Conservation (phyloP, 192 early-diverging fungal species). For the Polychytrium aggregatum region DNA sequence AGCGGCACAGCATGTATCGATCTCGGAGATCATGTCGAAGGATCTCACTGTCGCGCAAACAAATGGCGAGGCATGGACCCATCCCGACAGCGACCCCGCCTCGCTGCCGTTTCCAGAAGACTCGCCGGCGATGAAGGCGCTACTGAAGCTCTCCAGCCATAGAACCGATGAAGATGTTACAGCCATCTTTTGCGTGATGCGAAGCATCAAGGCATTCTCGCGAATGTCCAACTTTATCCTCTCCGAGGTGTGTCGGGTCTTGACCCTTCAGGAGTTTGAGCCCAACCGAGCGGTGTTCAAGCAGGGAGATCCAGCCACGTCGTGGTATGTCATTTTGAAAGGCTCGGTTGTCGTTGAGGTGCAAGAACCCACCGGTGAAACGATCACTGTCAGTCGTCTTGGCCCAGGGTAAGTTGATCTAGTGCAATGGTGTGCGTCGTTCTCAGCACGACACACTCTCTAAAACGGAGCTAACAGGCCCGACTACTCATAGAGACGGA, state of each 20-base stretch:
- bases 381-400: constrained; percentile 8
- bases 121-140: too few relatives aligned
- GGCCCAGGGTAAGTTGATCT: constrained; percentile 4
- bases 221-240: constrained; percentile 26
- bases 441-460: not conserved
- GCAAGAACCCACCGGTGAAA: constrained; percentile 16
- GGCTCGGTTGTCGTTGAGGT: constrained; percentile 24
- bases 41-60: too few relatives aligned
- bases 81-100: too few relatives aligned
- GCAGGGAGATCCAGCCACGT: constrained; percentile 28
- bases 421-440: not conserved
- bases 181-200: constrained; percentile 8
- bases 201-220: constrained; percentile 16
- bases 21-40: too few relatives aligned
- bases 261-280: constrained; percentile 19
- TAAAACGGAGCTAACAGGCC: not conserved
- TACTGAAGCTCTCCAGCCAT: too few relatives aligned
- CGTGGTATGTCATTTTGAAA: constrained; percentile 33
- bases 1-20: too few relatives aligned
- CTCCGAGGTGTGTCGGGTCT: constrained; percentile 20
- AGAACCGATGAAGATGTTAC: constrained; percentile 11
- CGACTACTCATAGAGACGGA: constrained; percentile 14
- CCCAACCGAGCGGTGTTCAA: constrained; percentile 19
- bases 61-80: too few relatives aligned
- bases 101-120: too few relatives aligned